Evolutionary conservation across 306 rosid species (phyloP).

Genomic region (Aeschynomene evenia): DNA sequence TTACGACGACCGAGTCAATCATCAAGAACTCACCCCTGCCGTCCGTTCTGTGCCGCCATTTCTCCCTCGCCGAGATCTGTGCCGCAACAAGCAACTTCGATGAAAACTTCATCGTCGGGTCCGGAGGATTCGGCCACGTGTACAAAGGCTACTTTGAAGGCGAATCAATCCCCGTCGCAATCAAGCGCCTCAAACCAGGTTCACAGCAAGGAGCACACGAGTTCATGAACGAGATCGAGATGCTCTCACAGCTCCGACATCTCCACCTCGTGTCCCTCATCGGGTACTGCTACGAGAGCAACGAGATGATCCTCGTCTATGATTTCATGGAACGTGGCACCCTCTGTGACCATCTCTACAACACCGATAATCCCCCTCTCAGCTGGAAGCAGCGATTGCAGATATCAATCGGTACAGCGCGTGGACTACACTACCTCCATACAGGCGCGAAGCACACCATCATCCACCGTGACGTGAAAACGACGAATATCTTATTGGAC

Average conservation of each 20-base stretch:
- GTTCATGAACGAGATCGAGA: background rate
- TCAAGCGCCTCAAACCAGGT: background rate
- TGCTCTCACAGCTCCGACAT: background rate
- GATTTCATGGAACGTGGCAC: background rate
- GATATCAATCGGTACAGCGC: slow-evolving; percentile 13
- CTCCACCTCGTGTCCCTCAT: background rate
- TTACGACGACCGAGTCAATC: no score
- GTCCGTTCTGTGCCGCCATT: background rate
- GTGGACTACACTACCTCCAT: slow-evolving; percentile 13
- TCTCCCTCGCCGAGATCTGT: background rate
- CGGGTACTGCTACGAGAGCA: background rate
- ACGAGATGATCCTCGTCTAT: background rate
- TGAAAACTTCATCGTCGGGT: background rate
- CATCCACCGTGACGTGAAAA: slow-evolving; percentile 45
- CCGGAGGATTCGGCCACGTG: background rate
- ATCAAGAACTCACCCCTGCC: background rate
- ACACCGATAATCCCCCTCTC: background rate
- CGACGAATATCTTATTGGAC: background rate
- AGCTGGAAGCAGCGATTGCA: slow-evolving; percentile 31
- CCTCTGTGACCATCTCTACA: slow-evolving; percentile 26
- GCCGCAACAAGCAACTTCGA: background rate
- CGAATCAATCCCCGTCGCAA: background rate
- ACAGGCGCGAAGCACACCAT: background rate
- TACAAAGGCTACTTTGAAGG: background rate
- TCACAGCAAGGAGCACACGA: background rate